Evolutionary conservation across 257 asterid species (phyloP), one percentile per base, ranked within the genome.

Genomic region (Echium plantagineum): DNA sequence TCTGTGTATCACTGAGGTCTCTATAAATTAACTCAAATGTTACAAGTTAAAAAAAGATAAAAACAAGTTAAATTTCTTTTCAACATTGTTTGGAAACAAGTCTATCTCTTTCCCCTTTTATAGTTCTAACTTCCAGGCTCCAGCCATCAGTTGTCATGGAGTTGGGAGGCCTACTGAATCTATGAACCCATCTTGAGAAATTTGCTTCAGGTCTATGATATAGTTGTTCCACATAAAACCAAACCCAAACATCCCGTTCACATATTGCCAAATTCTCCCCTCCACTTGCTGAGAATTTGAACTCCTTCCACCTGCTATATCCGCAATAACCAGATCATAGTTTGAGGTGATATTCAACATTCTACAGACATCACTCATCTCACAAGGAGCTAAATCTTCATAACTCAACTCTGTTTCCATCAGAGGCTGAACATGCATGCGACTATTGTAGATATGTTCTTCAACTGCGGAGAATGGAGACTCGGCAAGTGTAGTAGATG

Each of bases 181-280:
- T 42, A 84, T 69, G 62, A 32, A 71, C 22, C 87, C 93, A 62
- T 82, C 69, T 64, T 35, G 64, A 18, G 81, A 82, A 32, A 90
- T 75, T 66, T 70, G 89, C 80, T 77, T 85, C 72, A 90, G 58
- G 81, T 90, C 96, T 52, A 82, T 58, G 57, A 82, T 67, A 57
- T 70, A 72, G 64, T 77, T 59, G 60, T 87, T 81, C 51, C 88
- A 78, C 63, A 83, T 82, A 74, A 87, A 85, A 35, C 96, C 98
- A 61, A 83, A 90, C 42, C 98, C 98, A 53, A 81, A 79, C 6
- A 88, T 80, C 58, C 95, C 95, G 59, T 87, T 76, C 62, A 57
- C 67, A 55, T 87, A 87, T 71, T 69, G 83, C 96, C 94, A 91
- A 53, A 88, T 79, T 63, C 94, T 80, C 47, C 96, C 96, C 71